These are phyloP conservation scores for Dioscorea dumetorum DNA, from an alignment of 106 monocot species.

Conservation along the genomic window DNA sequence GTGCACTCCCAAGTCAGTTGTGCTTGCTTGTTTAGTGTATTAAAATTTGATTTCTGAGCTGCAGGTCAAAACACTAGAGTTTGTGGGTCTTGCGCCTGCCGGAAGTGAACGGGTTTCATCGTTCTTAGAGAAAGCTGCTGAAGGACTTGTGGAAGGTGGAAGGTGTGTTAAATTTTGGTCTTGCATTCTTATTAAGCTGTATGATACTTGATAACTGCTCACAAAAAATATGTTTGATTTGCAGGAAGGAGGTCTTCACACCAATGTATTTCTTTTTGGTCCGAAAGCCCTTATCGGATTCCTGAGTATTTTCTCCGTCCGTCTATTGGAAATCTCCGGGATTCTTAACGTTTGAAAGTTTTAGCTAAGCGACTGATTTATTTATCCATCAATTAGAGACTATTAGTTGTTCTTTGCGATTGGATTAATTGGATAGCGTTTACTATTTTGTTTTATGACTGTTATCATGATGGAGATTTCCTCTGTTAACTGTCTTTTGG, in stretches of 20 bases:
- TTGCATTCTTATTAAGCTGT: neutral
- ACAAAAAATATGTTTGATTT: neutral
- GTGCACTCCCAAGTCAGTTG: neutral
- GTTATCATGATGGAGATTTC: too few species aligned
- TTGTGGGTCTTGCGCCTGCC: conserved; percentile 63
- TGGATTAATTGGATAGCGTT: too few species aligned
- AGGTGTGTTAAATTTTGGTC: conserved; percentile 28
- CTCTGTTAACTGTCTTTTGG: too few species aligned
- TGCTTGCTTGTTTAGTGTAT: neutral
- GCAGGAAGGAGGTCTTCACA: conserved; percentile 95
- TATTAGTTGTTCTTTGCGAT: too few species aligned
- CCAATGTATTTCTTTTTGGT: conserved; percentile 92
- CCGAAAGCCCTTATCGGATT: conserved; percentile 51
- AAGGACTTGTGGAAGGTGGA: conserved; percentile 92
- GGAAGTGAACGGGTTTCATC: conserved; percentile 83
- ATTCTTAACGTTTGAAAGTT: too few species aligned
- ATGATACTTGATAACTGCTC: neutral
- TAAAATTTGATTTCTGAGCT: conserved; percentile 1
- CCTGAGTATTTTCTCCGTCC: conserved; percentile 3
- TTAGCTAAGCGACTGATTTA: too few species aligned
- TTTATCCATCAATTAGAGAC: too few species aligned
- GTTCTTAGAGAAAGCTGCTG: conserved; percentile 96
- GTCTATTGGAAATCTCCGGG: too few species aligned
- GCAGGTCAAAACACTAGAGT: conserved; percentile 78
- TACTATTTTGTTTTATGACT: too few species aligned